phyloP scores from a whole-genome alignment of 805 yeast genomes.

The Candida succiphila region DNA sequence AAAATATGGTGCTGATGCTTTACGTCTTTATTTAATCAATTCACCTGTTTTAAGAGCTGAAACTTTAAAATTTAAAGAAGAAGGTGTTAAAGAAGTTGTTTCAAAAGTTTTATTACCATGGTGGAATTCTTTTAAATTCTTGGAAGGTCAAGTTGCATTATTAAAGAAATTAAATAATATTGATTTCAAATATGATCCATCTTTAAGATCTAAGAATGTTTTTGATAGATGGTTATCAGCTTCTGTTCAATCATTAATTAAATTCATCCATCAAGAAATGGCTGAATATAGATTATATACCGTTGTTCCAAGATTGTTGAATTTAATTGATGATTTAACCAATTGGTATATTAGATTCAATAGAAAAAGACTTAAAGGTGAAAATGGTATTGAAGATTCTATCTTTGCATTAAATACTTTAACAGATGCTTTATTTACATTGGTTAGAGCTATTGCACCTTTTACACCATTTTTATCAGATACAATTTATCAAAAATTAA shows the following conservation, averaged over 20 bases:
- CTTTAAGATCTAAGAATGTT: slow-evolving; percentile 64
- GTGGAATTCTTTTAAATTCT: slow-evolving; percentile 97
- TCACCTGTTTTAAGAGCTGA: slow-evolving; percentile 97
- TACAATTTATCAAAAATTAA: slow-evolving; percentile 71
- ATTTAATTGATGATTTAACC: slow-evolving; percentile 87
- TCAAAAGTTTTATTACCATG: slow-evolving; percentile 94
- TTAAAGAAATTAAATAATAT: slow-evolving; percentile 64
- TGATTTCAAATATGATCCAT: slow-evolving; percentile 65
- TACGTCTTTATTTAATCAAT: slow-evolving; percentile 90
- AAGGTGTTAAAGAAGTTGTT: slow-evolving; percentile 97
- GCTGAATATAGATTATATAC: slow-evolving; percentile 81
- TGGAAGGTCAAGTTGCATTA: slow-evolving; percentile 86
- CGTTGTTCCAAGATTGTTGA: slow-evolving; percentile 86
- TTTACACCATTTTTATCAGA: slow-evolving; percentile 96
- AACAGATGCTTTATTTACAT: slow-evolving; percentile 80
- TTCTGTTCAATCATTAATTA: slow-evolving; percentile 85
- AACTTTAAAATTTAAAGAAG: slow-evolving; percentile 93
- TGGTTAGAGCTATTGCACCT: slow-evolving; percentile 96
- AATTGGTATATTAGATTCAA: slow-evolving; percentile 99
- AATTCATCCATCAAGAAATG: slow-evolving; percentile 87
- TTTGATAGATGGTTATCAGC: slow-evolving; percentile 98
- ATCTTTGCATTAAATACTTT: slow-evolving; percentile 81
- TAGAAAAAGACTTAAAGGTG: slow-evolving; percentile 97
- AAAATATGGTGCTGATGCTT: slow-evolving; percentile 95
- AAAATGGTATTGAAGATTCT: slow-evolving; percentile 77